Evolutionary conservation across 163 green algal genomes (phyloP).

Genomic region (Scenedesmus sp.): DNA sequence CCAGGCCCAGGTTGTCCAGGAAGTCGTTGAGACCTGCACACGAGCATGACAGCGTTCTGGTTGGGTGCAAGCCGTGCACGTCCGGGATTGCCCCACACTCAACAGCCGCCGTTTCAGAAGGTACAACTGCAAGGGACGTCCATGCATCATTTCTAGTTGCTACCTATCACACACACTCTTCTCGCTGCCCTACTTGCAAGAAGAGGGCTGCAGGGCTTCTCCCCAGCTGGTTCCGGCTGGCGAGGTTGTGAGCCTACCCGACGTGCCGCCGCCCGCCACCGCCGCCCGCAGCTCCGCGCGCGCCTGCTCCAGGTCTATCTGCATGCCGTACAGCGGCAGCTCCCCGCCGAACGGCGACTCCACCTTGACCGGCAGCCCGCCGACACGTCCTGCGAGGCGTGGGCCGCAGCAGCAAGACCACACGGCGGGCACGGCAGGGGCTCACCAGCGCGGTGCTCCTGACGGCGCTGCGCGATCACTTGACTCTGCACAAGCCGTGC

Average conservation of each 20-base stretch:
- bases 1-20: slow-evolving; percentile 81
- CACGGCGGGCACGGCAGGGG: too few relatives aligned
- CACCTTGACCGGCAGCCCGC: slow-evolving; percentile 85
- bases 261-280: slow-evolving; percentile 57
- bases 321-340: slow-evolving; percentile 90
- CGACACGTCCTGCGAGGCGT: slow-evolving; percentile 84
- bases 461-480: too few relatives aligned
- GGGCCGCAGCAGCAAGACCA: background rate
- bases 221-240: background rate
- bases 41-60: background rate
- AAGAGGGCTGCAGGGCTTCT: too few relatives aligned
- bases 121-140: too few relatives aligned
- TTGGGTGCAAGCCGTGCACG: too few relatives aligned
- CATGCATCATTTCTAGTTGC: too few relatives aligned
- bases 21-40: slow-evolving; percentile 56
- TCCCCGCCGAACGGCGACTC: slow-evolving; percentile 60
- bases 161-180: too few relatives aligned
- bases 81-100: too few relatives aligned
- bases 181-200: too few relatives aligned
- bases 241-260: background rate
- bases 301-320: slow-evolving; percentile 86
- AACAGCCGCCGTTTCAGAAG: too few relatives aligned
- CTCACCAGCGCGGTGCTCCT: too few relatives aligned
- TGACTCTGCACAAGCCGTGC: too few relatives aligned
- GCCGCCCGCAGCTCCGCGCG: slow-evolving; percentile 74